A percentile compares a stretch with the other conserved stretches of the same genome.
These are phyloP conservation scores for Bidens hawaiensis DNA, from an alignment of 140 eudicot species.

Conservation along the genomic window DNA sequence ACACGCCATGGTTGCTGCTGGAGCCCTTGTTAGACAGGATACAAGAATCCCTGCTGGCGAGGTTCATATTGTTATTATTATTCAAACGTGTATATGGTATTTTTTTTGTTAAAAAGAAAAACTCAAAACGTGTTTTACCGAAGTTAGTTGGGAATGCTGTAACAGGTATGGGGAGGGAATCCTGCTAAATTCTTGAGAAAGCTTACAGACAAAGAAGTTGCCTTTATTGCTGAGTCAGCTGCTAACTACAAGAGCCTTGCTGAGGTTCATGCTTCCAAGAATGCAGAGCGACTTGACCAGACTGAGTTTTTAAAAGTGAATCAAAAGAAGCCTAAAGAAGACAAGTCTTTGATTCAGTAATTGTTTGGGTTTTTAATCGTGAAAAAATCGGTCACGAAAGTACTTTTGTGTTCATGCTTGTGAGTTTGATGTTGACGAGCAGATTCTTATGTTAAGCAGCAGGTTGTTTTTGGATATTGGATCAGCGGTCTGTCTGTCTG, in stretches of 20 bases:
- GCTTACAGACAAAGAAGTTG: constrained; percentile 49
- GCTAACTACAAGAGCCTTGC: constrained; percentile 45
- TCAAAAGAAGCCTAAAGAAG: constrained; percentile 36
- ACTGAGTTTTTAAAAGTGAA: constrained; percentile 42
- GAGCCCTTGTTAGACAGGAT: constrained; percentile 67
- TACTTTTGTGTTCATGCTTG: constrained; percentile 18
- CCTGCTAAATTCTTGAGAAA: constrained; percentile 56
- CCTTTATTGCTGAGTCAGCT: constrained; percentile 45
- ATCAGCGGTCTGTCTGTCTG: neutral
- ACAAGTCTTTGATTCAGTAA: constrained; percentile 30
- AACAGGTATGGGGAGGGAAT: constrained; percentile 65
- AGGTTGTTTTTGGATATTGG: constrained; percentile 21
- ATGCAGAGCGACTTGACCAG: constrained; percentile 42
- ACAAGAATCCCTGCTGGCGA: constrained; percentile 61
- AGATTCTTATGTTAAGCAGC: constrained; percentile 7
- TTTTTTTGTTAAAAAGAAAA: neutral
- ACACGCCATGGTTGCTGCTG: constrained; percentile 74
- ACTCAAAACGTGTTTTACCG: neutral
- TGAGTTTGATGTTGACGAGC: constrained; percentile 25
- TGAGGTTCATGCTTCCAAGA: constrained; percentile 44
- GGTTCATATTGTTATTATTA: constrained; percentile 33
- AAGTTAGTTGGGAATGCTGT: constrained; percentile 16
- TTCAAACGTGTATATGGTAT: neutral
- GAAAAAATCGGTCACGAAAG: constrained; percentile 13
- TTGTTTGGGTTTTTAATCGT: constrained; percentile 17